Evolutionary conservation across 306 rosid species (phyloP), one percentile per base, ranked within the genome.

Genomic region (Pterocarpus santalinus): DNA sequence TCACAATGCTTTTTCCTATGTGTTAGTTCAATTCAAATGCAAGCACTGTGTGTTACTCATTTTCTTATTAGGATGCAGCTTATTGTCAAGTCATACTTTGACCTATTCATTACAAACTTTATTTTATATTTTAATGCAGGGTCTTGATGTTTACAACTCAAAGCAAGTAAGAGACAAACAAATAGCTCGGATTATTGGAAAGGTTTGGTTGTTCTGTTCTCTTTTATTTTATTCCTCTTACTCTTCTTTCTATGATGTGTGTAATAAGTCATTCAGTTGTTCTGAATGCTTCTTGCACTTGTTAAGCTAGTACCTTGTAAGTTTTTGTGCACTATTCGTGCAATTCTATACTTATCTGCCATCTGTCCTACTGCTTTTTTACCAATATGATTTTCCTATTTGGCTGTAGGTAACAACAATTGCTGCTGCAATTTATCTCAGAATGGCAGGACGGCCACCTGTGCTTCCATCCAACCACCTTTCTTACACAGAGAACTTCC

Each of bases 101-200:
- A 53, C 16, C 58, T 64, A 7, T 65, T 57, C 47, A 66, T 60
- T 28, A 12, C 14, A 64, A 33, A 30, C 39, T 0, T n/a, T 58
- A 52, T 77, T 10, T 57, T 55, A 35, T 77, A 75, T 16, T 70
- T 78, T 47, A 30, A 72, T 65, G 72, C 65, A 94, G 97, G 98
- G 98, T 58, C 92, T 89, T 89, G 98, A 89, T 82, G 84, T 94
- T 78, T 94, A 90, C 86, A 65, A 62, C 85, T 91, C 97, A 0
- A 94, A 94, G 76, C 93, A 91, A 90, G 90, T 94, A 83, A 90
- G 97, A 86, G 98, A 90, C 85, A 91, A 94, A 83, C 98, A 91
- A 90, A 90, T 94, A 60, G 95, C 91, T 61, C 97, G 98, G 13
- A 72, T 91, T 62, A 81, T 94, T 52, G 98, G 98, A 66, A 94